Base-by-base conservation (phyloP, 768 basidiomycete species). In the Sistotremastrum niveocremeum region DNA sequence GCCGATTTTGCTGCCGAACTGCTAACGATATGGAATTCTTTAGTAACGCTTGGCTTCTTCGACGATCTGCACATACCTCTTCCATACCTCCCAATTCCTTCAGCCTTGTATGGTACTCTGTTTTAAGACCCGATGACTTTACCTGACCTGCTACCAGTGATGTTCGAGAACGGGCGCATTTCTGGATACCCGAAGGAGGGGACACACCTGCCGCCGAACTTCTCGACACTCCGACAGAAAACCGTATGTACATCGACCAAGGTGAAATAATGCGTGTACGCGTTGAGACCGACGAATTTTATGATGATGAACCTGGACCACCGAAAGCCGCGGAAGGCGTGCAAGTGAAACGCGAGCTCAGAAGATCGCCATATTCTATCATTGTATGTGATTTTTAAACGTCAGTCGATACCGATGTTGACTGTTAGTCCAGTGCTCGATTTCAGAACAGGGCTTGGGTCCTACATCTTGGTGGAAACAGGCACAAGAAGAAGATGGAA, bases 41-140 rank as follows among this genome's bases (percentile, higher is more conserved):
- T 12, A 94, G 91, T 94, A 30, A 76, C 82, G 20, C 61, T 95
- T 11, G 84, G 82, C 12, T 97, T 98, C 68, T 98, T 98, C 56
- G 87, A 90, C 62, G 91, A 97, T 55, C 81, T 97, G 28, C 86
- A 88, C 57, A 74, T 97, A 40, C 87, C 90, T 0, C 63, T 74
- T 0, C 66, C 74, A 3, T 81, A 87, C 48, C 76, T 97, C 4
- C 91, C 93, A 2, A 76, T 82, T 54, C 83, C 88, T 30, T 76
- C 73, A 36, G 76, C 83, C 3, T 89, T 87, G 86, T 86, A 58
- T 42, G 81, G 62, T 4, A 37, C 9, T 33, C 7, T 36, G 34
- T 42, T 44, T 37, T 9, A 4, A 29, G n/a, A 30, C 10, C 10
- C 30, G 29, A 36, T 20, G 6, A 29, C 31, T 3, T 20, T 37